phyloP scores from a whole-genome alignment of 2,329 filamentous ascomycete genomes.

The Didymosphaeria variabile region DNA sequence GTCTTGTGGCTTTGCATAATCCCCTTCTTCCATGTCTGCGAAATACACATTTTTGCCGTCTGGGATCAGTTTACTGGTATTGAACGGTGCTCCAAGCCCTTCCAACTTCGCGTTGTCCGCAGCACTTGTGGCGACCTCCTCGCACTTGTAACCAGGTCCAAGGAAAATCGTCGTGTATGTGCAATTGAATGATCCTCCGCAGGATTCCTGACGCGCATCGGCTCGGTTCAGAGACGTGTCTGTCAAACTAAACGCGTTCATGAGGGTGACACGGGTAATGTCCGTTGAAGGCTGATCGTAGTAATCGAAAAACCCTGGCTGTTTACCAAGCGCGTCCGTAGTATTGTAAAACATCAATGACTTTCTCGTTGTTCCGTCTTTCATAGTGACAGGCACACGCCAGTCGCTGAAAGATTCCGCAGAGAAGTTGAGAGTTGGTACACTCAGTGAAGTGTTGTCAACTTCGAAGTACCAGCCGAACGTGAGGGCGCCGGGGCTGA shows the following conservation, averaged over 20 bases:
- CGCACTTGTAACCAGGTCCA: slow-evolving; percentile 46
- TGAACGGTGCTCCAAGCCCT: slow-evolving; percentile 42
- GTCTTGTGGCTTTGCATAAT: slow-evolving; percentile 39
- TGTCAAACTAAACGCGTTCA: slow-evolving; percentile 40
- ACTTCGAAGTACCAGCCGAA: slow-evolving; percentile 44
- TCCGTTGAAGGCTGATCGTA: slow-evolving; percentile 47
- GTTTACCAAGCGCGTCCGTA: slow-evolving; percentile 31
- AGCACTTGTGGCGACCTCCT: slow-evolving; percentile 34
- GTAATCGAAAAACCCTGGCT: slow-evolving; percentile 44
- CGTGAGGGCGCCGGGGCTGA: slow-evolving; percentile 48
- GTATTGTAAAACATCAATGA: slow-evolving; percentile 48
- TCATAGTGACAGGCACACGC: slow-evolving; percentile 38
- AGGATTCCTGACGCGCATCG: slow-evolving; percentile 48
- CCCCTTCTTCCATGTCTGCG: slow-evolving; percentile 39
- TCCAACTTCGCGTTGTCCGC: slow-evolving; percentile 30
- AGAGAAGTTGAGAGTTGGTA: slow-evolving; percentile 42
- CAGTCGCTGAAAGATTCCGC: slow-evolving; percentile 44
- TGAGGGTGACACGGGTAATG: slow-evolving; percentile 37
- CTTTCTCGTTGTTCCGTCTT: slow-evolving; percentile 33
- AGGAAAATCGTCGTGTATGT: slow-evolving; percentile 42
- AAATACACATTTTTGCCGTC: slow-evolving; percentile 40
- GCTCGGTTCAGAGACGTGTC: slow-evolving; percentile 33
- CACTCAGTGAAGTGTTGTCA: slow-evolving; percentile 24
- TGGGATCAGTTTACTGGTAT: slow-evolving; percentile 41
- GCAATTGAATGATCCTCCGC: slow-evolving; percentile 45